A percentile compares a stretch with the other conserved stretches of the same genome.
These are phyloP conservation scores for Dinochytrium kinnereticum DNA, from an alignment of 371 early-diverging fungal species.

Conservation along the genomic window DNA sequence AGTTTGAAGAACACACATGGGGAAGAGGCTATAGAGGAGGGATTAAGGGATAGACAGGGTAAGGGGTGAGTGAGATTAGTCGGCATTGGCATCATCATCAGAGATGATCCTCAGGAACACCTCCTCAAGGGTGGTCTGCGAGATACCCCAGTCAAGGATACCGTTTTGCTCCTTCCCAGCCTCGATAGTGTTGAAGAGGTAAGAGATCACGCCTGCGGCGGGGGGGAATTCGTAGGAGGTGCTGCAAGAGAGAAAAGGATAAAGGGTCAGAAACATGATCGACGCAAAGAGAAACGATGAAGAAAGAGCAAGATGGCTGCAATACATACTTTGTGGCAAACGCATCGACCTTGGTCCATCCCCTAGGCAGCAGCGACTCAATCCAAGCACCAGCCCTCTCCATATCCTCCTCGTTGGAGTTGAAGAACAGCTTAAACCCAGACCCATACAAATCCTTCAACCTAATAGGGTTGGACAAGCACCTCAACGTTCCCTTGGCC, in stretches of 20 bases:
- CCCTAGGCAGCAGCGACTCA: slow-evolving; percentile 53
- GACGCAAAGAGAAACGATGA: background rate
- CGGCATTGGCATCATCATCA: slow-evolving; percentile 49
- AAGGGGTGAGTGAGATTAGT: background rate
- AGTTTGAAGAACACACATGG: too few species aligned
- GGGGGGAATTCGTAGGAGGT: slow-evolving; percentile 65
- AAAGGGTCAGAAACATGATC: background rate
- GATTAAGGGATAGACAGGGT: too few species aligned
- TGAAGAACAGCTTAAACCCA: slow-evolving; percentile 71
- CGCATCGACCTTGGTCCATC: slow-evolving; percentile 56
- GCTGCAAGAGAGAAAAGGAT: background rate
- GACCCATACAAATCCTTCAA: slow-evolving; percentile 74
- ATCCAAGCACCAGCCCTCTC: slow-evolving; percentile 30
- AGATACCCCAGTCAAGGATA: slow-evolving; percentile 69
- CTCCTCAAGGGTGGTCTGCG: slow-evolving; percentile 66
- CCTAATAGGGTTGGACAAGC: slow-evolving; percentile 65
- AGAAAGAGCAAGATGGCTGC: background rate
- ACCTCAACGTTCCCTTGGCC: slow-evolving; percentile 73
- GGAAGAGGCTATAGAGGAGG: too few species aligned
- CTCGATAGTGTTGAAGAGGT: slow-evolving; percentile 41
- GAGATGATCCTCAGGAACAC: slow-evolving; percentile 60
- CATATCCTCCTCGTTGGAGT: slow-evolving; percentile 42
- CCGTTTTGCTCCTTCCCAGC: slow-evolving; percentile 39
- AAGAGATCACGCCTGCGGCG: slow-evolving; percentile 14
- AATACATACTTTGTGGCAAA: slow-evolving; percentile 51